These are phyloP conservation scores for Tolypocladium inflatum DNA, from an alignment of 2,329 filamentous ascomycete genomes.

Conservation along the genomic window DNA sequence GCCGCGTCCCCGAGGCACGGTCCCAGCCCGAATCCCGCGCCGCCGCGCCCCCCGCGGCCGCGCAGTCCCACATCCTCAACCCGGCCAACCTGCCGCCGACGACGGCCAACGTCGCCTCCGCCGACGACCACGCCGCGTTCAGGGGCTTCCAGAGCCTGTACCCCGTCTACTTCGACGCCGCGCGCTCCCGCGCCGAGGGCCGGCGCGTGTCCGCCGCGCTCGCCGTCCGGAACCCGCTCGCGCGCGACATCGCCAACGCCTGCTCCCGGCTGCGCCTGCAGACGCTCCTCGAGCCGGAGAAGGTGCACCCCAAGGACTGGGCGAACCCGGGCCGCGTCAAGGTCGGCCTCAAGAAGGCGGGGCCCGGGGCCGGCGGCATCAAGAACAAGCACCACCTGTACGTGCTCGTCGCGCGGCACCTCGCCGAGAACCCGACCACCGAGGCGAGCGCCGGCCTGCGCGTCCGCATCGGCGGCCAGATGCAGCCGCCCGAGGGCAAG, in stretches of 20 bases:
- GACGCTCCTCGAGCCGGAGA: slow-evolving; percentile 80
- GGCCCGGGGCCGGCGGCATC: slow-evolving; percentile 34
- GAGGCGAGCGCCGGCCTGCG: slow-evolving; percentile 58
- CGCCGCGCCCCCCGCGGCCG: slow-evolving; percentile 12
- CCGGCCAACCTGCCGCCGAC: slow-evolving; percentile 19
- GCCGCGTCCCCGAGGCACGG: slow-evolving; percentile 26
- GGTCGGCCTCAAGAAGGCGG: slow-evolving; percentile 55
- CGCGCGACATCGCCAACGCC: slow-evolving; percentile 82
- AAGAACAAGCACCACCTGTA: slow-evolving; percentile 83
- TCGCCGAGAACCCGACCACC: slow-evolving; percentile 69
- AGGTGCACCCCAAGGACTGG: slow-evolving; percentile 95
- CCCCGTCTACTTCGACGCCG: slow-evolving; percentile 86
- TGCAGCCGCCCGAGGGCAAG: slow-evolving; percentile 50
- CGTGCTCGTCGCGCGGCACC: slow-evolving; percentile 65
- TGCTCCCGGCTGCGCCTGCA: slow-evolving; percentile 61
- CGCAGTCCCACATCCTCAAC: slow-evolving; percentile 16
- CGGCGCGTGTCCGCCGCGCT: slow-evolving; percentile 64
- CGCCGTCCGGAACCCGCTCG: slow-evolving; percentile 77
- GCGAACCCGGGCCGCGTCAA: slow-evolving; percentile 87
- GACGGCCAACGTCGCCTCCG: slow-evolving; percentile 17
- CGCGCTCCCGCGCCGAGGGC: slow-evolving; percentile 65
- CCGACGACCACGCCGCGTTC: slow-evolving; percentile 46
- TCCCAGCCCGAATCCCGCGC: slow-evolving; percentile 16
- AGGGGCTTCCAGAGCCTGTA: slow-evolving; percentile 84
- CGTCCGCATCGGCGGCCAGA: slow-evolving; percentile 64